Evolutionary conservation across 2,329 filamentous ascomycete genomes (phyloP).

Genomic region (Arthroderma sp.): DNA sequence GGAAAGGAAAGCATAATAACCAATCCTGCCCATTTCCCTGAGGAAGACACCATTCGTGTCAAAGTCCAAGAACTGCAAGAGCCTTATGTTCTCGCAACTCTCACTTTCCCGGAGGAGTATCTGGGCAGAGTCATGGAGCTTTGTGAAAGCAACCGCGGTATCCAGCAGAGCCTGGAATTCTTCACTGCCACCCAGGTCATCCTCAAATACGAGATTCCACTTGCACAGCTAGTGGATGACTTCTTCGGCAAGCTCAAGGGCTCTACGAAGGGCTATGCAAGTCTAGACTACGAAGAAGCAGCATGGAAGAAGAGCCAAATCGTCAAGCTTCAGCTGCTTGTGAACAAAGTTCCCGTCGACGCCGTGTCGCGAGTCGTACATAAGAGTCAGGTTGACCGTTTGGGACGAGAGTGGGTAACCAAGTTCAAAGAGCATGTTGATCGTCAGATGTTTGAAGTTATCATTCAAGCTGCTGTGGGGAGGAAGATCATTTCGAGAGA

Average conservation of each 20-base stretch:
- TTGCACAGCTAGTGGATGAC: constrained; percentile 86
- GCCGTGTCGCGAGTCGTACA: constrained; percentile 88
- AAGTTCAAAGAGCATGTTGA: constrained; percentile 98
- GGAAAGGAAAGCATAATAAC: constrained; percentile 68
- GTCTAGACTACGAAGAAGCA: constrained; percentile 90
- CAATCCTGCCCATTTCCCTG: constrained; percentile 80
- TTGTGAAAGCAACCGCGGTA: constrained; percentile 77
- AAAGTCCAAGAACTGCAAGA: constrained; percentile 53
- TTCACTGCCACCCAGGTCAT: constrained; percentile 90
- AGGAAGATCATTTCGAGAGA: constrained; percentile 76
- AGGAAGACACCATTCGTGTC: constrained; percentile 45
- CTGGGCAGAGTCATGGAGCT: constrained; percentile 89
- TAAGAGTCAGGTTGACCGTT: constrained; percentile 60
- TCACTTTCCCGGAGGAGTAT: constrained; percentile 89
- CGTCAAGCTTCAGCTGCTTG: constrained; percentile 79
- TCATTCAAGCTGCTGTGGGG: constrained; percentile 84
- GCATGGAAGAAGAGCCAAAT: constrained; percentile 71
- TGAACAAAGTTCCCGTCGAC: constrained; percentile 88
- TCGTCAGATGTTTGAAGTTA: constrained; percentile 89
- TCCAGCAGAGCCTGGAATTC: constrained; percentile 77
- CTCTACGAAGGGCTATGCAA: constrained; percentile 86
- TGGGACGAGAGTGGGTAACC: constrained; percentile 77
- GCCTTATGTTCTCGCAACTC: constrained; percentile 66
- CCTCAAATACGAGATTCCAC: constrained; percentile 76
- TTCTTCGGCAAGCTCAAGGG: constrained; percentile 96